Base-by-base conservation (phyloP, 768 basidiomycete genomes). In the Lepiota venenata region DNA sequence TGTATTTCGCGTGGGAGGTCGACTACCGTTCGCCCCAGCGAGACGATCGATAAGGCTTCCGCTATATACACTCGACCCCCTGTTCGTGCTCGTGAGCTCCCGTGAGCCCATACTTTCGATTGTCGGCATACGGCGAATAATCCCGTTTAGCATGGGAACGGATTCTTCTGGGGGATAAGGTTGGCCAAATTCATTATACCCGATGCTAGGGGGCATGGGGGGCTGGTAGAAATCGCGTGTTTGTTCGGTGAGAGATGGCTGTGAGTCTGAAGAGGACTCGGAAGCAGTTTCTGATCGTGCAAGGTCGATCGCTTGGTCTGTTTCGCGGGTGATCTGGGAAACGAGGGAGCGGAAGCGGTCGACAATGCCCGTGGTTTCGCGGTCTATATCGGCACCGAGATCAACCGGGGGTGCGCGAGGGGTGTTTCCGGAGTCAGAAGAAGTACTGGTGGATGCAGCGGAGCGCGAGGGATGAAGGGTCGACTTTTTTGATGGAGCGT, bases 81-180 rank as follows among this genome's bases (percentile, higher is more conserved):
- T 58, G n/a, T 64, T 59, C 45, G 71, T 64, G 56, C 69, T 70
- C 37, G 64, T 68, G 46, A 72, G 56, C 56, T 91, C 88, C 47
- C 80, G 76, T 15, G 84, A 87, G 38, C 87, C 88, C 66, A 90
- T 75, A 40, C 82, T 84, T 65, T 90, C 87, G 57, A 91, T 91
- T 25, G 89, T 91, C 16, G 87, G 84, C 88, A 91, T 89, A 37
- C 89, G 85, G 48, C 79, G 75, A 41, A 91, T 76, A 60, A 74
- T 80, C 20, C 78, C 74, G 50, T 87, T 85, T 52, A 91, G 70
- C 46, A 91, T 75, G 5, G 76, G 76, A 27, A 89, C 71, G 50
- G 78, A 74, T 53, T 78, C 75, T 37, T 80, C 80, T 18, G 75
- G 71, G 16, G 72, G 71, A 60, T 76, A 76, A 2, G 75, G 75